Conservation (phyloP, 2,329 filamentous ascomycete genomes). For the Talaromyces sp. region DNA sequence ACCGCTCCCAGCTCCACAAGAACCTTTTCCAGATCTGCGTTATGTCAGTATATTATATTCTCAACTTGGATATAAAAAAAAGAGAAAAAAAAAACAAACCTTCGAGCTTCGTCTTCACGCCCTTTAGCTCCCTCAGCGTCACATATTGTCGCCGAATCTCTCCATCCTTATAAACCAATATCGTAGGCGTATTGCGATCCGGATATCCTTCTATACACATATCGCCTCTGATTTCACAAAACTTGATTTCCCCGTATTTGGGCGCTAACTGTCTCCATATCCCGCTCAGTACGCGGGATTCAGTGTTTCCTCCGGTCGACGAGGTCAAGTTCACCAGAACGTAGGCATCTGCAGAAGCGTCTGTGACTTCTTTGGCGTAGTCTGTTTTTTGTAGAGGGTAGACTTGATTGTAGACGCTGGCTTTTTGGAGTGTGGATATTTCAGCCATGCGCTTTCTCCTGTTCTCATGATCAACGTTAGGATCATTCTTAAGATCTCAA, state of each 20-base stretch:
- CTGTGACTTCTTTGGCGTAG: slow-evolving; percentile 85
- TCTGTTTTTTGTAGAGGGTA: slow-evolving; percentile 94
- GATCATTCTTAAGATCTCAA: not conserved
- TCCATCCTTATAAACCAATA: slow-evolving; percentile 85
- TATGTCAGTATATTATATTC: not conserved
- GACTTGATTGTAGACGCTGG: slow-evolving; percentile 79
- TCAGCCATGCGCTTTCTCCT: slow-evolving; percentile 80
- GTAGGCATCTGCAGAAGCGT: slow-evolving; percentile 66
- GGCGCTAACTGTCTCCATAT: slow-evolving; percentile 78
- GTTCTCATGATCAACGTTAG: not conserved
- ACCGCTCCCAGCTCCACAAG: slow-evolving; percentile 79
- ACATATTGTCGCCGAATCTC: slow-evolving; percentile 90
- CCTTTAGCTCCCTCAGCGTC: slow-evolving; percentile 75
- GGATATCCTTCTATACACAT: slow-evolving; percentile 97
- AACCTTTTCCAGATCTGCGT: slow-evolving; percentile 67
- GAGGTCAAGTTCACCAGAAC: slow-evolving; percentile 78
- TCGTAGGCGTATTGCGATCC: slow-evolving; percentile 88
- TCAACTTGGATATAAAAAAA: too few relatives aligned
- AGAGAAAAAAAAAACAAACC: slow-evolving; percentile 30
- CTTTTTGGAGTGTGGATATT: slow-evolving; percentile 66
- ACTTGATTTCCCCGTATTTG: slow-evolving; percentile 92
- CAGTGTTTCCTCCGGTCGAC: slow-evolving; percentile 70
- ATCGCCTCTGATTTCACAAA: slow-evolving; percentile 88
- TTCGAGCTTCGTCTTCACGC: slow-evolving; percentile 62
- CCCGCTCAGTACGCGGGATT: slow-evolving; percentile 76